Evolutionary conservation across 495 filamentous ascomycete species (phyloP), one percentile per base, ranked within the genome.

Genomic region (Jackrogersella minutella): DNA sequence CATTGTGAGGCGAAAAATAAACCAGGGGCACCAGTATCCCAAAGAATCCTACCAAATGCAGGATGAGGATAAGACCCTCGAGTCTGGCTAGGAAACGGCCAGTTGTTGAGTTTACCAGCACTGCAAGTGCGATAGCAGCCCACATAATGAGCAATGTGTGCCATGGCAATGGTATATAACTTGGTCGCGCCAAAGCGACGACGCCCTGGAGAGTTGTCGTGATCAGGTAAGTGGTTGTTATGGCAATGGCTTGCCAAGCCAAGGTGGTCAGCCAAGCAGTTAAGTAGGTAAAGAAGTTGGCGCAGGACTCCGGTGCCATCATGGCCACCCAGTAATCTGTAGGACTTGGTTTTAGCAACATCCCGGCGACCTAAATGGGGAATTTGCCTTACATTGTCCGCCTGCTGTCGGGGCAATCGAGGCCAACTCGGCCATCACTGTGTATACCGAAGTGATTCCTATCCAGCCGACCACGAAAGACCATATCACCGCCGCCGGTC

Each of bases 41-140:
- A 61, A 91, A 86, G 47, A 91, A 82, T 1, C 85, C 86, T 14
- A 84, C 71, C 16, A 89, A 71, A 74, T 91, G 88, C 13, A 90
- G 76, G 11, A 88, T 77, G 26, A 90, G 70, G 43, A 88, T 83
- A 14, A 87, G 50, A 1, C 76, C 81, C 67, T 90, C 86, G 31
- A 90, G 73, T 14, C 83, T 68, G 0, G 88, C 86, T 31, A 86
- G 68, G 1, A 75, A n/a, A 6, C 63, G 77, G 31, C 80, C 76
- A 3, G 76, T 68, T 5, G 79, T 40, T 0, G 74, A 72, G 65
- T 85, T 86, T 69, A 82, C 71, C 2, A 69, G 73, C 0, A 84
- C 58, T 1, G 78, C 74, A 17, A 84, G 73, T 0, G 69, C 28
- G 0, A 79, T 58, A 0, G 73, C 58, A 1, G 77, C 83, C 76